Base-by-base conservation (phyloP, 1,284 basidiomycete genomes). In the Cutaneotrichosporon arboriforme region DNA sequence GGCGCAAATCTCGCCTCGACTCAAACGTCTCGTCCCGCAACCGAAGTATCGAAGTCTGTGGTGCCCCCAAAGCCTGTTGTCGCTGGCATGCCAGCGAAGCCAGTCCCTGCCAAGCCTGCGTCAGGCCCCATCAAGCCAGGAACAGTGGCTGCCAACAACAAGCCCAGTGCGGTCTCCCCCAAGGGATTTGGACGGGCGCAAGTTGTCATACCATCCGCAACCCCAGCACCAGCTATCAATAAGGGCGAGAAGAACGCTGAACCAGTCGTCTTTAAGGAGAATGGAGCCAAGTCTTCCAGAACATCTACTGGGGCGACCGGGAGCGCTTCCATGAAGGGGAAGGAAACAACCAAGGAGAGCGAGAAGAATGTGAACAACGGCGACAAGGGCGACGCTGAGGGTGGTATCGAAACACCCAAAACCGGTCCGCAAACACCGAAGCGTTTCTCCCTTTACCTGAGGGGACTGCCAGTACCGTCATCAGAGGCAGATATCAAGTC, bases 381-480 rank as follows among this genome's bases (percentile, higher is more conserved):
- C 17, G 55, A 40, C 7, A 44, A 50, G 23, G 45, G 60, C 39
- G 50, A 62, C 20, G 65, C 64, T 35, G 59, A 77, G 1, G 26
- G 26, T 31, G 78, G 78, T 65, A 72, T 74, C 26, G 77, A 77
- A 76, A 85, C 85, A 36, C 85, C 86, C 21, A 84, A 83, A 59
- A 78, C 81, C 46, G 78, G 78, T 50, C 78, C 81, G 58, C 79
- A 81, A 3, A 75, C 81, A n/a, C 78, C 85, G 42, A 84, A 88
- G 73, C 86, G 87, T 9, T 88, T 85, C 82, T 91, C 89, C 4
- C 80, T 93, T 51, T 92, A 88, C 73, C 81, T 91, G 79, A 83
- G 86, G 58, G 66, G 69, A 9, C 78, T 88, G 69, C 77, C 80
- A 4, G 69, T 77, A 7, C 70, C 81, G 8, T 80, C 82, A 3